Evolutionary conservation across 371 early-diverging fungal species (phyloP).

Genomic region (Neoconidiobolus thromboides): DNA sequence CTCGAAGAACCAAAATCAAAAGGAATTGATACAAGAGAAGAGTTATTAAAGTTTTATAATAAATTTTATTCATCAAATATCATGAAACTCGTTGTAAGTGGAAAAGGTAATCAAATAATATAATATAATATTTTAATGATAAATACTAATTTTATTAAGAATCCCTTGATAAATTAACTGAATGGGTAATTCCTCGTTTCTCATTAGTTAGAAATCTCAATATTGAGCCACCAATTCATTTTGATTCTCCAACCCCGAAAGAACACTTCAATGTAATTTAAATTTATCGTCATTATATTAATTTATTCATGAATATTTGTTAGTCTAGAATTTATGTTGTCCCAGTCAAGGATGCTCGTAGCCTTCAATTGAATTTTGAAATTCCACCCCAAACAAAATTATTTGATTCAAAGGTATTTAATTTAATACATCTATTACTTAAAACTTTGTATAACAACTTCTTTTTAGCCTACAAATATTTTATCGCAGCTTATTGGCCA

Average conservation of each 20-base stretch:
- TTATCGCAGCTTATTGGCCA: constrained; percentile 66
- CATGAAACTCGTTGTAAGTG: constrained; percentile 83
- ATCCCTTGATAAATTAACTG: constrained; percentile 57
- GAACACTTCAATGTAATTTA: not conserved
- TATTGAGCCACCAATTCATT: constrained; percentile 43
- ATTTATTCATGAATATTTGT: constrained; percentile 33
- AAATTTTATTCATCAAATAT: constrained; percentile 83
- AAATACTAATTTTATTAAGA: constrained; percentile 20
- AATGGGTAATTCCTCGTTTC: constrained; percentile 69
- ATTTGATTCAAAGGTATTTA: constrained; percentile 30
- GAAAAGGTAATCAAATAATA: constrained; percentile 32
- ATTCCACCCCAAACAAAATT: constrained; percentile 50
- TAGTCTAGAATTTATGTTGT: constrained; percentile 43
- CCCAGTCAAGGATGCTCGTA: constrained; percentile 64
- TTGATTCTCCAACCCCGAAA: constrained; percentile 47
- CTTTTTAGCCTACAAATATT: constrained; percentile 38
- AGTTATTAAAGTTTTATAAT: constrained; percentile 70
- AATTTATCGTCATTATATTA: not conserved
- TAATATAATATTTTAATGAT: not conserved
- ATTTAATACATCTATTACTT: constrained; percentile 1
- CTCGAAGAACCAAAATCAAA: constrained; percentile 39
- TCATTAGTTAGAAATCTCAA: constrained; percentile 47
- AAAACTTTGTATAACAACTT: not conserved
- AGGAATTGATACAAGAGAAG: constrained; percentile 66
- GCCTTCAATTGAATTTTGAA: constrained; percentile 65